phyloP scores from a whole-genome alignment of 2,329 filamentous ascomycete genomes.

The Stromatinia cepivora region DNA sequence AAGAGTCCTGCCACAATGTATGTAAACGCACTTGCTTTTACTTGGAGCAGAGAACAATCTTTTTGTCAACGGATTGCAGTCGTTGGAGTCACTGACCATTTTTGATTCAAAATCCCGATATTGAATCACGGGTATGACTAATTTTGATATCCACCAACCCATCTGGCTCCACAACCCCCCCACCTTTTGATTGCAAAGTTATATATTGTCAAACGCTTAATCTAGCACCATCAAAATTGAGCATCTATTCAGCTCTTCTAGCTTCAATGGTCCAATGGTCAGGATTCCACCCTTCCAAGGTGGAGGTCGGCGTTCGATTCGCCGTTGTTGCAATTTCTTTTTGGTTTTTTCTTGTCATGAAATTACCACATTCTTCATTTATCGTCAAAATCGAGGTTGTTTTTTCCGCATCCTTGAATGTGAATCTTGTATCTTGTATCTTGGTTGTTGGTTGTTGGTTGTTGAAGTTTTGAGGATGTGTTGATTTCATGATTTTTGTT shows the following conservation, averaged over 20 bases:
- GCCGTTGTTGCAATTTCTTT: background rate
- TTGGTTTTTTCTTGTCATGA: background rate
- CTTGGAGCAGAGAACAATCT: background rate
- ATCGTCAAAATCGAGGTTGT: background rate
- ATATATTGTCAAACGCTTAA: accelerated
- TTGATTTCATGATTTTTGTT: background rate
- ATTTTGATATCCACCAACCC: background rate
- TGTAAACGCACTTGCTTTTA: accelerated
- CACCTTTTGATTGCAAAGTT: background rate
- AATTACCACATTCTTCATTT: background rate
- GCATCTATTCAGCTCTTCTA: too few relatives aligned
- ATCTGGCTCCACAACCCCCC: background rate
- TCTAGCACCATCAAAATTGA: accelerated
- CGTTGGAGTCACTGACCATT: background rate
- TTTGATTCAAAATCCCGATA: background rate
- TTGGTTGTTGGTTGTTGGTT: background rate
- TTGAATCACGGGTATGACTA: background rate
- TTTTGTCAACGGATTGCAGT: too few relatives aligned
- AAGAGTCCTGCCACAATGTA: background rate
- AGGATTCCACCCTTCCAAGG: constrained; percentile 21
- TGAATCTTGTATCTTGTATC: background rate
- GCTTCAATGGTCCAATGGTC: constrained; percentile 15
- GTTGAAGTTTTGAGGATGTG: background rate
- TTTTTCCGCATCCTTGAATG: accelerated
- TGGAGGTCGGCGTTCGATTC: constrained; percentile 20